Percentiles rank a stretch among this genome's conserved stretches.
phyloP scores from a whole-genome alignment of 2,329 filamentous ascomycete species.

The Didymella pomorum region DNA sequence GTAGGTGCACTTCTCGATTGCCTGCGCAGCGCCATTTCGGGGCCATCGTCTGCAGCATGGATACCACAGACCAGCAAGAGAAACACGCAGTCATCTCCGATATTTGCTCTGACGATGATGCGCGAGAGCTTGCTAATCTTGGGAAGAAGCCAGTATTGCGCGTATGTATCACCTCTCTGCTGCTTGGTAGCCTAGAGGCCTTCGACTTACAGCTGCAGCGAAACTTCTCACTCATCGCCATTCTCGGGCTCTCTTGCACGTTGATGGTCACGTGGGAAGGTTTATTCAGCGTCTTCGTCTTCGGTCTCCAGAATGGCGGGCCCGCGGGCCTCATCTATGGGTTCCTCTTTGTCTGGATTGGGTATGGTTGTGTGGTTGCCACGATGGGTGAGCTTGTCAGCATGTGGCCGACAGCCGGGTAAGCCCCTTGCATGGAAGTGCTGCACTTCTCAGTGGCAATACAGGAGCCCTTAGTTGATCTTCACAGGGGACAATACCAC shows the following conservation, averaged over 20 bases:
- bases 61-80: not conserved
- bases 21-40: not conserved
- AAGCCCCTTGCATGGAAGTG: not conserved
- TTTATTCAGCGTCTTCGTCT: not conserved
- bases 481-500: not conserved
- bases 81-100: not conserved
- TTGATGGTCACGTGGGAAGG: not conserved
- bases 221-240: not conserved
- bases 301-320: not conserved
- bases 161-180: not conserved
- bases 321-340: not conserved
- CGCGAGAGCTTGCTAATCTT: not conserved
- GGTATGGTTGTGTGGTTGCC: not conserved
- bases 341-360: not conserved
- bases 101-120: not conserved
- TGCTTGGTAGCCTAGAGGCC: no score
- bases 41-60: not conserved
- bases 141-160: not conserved
- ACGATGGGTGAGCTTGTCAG: not conserved
- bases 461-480: not conserved
- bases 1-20: not conserved
- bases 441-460: not conserved
- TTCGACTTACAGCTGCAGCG: not conserved
- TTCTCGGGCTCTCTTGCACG: not conserved
- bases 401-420: not conserved